Percentiles rank a stretch among this genome's conserved stretches.
These are phyloP conservation scores for Porpolomopsis calyptriformis DNA, from an alignment of 768 basidiomycete species.

Conservation along the genomic window DNA sequence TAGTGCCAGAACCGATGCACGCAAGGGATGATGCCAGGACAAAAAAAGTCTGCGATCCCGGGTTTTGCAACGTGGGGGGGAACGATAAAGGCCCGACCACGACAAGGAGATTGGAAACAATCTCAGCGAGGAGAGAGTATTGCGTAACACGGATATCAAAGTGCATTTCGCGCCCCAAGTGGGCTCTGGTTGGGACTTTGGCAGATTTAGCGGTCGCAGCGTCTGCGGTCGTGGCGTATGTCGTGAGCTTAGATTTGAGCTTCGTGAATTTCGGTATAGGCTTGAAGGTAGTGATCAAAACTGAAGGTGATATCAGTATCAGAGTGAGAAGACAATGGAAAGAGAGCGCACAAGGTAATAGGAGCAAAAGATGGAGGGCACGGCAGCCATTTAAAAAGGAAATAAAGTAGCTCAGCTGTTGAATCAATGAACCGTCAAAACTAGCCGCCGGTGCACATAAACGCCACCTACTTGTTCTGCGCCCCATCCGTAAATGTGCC, in stretches of 20 bases:
- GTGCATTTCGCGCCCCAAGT: slow-evolving; percentile 51
- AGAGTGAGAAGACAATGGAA: not conserved
- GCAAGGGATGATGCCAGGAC: slow-evolving; percentile 59
- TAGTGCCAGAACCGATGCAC: no score
- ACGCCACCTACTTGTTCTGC: slow-evolving; percentile 34
- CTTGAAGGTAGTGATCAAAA: slow-evolving; percentile 54
- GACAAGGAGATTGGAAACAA: slow-evolving; percentile 52
- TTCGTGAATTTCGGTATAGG: slow-evolving; percentile 22
- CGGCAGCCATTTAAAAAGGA: slow-evolving; percentile 53
- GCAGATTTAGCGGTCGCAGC: slow-evolving; percentile 11
- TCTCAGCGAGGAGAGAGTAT: slow-evolving; percentile 54
- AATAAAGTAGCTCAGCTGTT: slow-evolving; percentile 58
- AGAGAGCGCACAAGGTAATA: slow-evolving; percentile 27
- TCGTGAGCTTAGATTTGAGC: slow-evolving; percentile 39
- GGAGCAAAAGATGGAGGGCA: slow-evolving; percentile 49
- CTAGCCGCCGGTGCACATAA: not conserved
- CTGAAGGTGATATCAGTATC: slow-evolving; percentile 22
- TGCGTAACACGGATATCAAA: slow-evolving; percentile 61
- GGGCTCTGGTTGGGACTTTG: slow-evolving; percentile 37
- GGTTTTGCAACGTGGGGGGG: slow-evolving; percentile 6
- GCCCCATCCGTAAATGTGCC: slow-evolving; percentile 61
- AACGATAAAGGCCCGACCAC: slow-evolving; percentile 39
- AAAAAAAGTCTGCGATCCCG: slow-evolving; percentile 38
- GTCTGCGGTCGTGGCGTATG: no score
- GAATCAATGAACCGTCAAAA: not conserved